Evolutionary conservation across 73 alveolate species (phyloP).

Genomic region (Symbiodinium natans): DNA sequence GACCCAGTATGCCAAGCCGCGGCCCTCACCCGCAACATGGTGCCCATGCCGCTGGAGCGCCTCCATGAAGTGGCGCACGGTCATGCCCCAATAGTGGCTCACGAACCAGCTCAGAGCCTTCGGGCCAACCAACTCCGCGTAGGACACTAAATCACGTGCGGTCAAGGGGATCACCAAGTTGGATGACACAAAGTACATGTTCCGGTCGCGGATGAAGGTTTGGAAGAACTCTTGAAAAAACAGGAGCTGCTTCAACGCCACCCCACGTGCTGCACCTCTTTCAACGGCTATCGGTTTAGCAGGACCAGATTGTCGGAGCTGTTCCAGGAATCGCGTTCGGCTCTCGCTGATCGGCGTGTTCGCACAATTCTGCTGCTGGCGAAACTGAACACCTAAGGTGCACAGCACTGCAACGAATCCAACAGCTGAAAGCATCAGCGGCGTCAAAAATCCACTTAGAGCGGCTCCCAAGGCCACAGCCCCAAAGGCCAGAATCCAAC

Average conservation of each 20-base stretch:
- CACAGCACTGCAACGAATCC: no score
- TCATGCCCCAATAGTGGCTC: constrained; percentile 40
- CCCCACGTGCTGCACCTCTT: constrained; percentile 26
- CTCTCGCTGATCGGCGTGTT: constrained; percentile 5
- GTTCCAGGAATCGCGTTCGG: constrained; percentile 8
- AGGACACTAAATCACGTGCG: neutral
- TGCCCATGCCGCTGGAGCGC: constrained; percentile 4
- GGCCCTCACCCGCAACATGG: neutral
- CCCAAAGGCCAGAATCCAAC: neutral
- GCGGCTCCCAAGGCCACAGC: neutral
- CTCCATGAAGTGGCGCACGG: constrained; percentile 24
- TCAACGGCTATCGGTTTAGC: neutral
- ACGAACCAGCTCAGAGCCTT: neutral
- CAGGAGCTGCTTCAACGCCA: neutral
- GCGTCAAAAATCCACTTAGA: no score
- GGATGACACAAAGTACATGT: neutral
- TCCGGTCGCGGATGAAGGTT: neutral
- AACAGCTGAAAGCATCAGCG: no score
- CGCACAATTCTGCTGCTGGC: no score
- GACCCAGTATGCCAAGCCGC: constrained; percentile 13
- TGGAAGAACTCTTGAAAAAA: constrained; percentile 3
- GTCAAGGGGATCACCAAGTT: constrained; percentile 15
- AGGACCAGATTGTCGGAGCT: neutral
- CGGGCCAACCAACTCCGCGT: constrained; percentile 10
- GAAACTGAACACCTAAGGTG: no score